phyloP scores from a whole-genome alignment of 345 rosid genomes.

The Eucalyptus coolabah region DNA sequence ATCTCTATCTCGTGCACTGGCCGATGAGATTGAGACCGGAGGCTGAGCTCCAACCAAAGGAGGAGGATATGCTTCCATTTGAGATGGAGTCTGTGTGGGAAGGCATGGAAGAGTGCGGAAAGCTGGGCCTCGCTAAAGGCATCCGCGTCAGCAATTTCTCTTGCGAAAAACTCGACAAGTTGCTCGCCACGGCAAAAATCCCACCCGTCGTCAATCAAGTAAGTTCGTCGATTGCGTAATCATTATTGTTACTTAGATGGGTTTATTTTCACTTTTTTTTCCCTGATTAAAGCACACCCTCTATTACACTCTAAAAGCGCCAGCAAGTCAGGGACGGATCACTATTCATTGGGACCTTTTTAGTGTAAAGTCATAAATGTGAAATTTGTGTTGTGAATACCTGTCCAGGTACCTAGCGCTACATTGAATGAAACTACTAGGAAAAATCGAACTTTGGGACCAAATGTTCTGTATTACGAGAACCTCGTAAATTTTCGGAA shows the following conservation, averaged over 20 bases:
- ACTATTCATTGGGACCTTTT: not conserved
- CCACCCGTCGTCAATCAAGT: conserved; percentile 13
- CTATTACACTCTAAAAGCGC: not conserved
- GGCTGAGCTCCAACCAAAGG: not conserved
- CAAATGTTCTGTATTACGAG: not conserved
- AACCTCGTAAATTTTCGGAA: not conserved
- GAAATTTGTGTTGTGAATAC: not conserved
- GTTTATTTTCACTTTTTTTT: not conserved
- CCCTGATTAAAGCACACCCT: not conserved
- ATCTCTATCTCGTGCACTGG: conserved; percentile 2
- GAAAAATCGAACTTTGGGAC: not conserved
- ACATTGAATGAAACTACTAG: not conserved
- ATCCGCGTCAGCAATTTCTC: conserved; percentile 11
- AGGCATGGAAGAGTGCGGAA: conserved; percentile 1
- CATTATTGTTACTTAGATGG: not conserved
- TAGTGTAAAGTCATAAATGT: not conserved
- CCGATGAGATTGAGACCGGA: not conserved
- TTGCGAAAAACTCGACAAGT: not conserved
- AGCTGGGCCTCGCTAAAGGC: conserved; percentile 1
- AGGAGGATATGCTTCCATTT: not conserved
- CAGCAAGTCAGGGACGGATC: not conserved
- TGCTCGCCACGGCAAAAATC: not conserved
- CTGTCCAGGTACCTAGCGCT: not conserved
- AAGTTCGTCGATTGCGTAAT: not conserved
- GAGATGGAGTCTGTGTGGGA: not conserved